Base-by-base conservation (phyloP, 306 rosid genomes). In the Quercus ilex region DNA sequence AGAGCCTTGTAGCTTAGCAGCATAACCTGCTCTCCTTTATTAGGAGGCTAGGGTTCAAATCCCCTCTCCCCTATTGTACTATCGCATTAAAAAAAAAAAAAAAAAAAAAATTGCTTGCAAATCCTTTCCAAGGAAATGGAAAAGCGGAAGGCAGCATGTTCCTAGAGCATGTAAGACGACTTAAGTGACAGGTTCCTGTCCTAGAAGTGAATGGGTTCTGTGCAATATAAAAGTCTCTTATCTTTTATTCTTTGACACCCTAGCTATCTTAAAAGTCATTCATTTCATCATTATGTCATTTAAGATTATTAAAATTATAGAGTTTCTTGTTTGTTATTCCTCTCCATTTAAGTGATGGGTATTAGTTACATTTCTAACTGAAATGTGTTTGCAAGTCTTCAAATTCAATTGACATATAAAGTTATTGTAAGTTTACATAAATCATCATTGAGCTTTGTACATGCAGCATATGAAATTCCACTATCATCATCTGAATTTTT, bases 401-500 rank as follows among this genome's bases (percentile, higher is more conserved):
- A 25, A 53, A 35, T 18, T 35, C 28, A 23, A 20, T 20, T 55
- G 64, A 19, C 8, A 55, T 53, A 28, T 4, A 53, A 11, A 23
- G 64, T 19, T 18, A 73, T 55, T 55, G 6, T 55, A 53, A 28
- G 11, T 53, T 14, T 17, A 18, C 41, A 8, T 52, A 30, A 64
- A 64, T 52, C 62, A 52, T 30, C 46, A 71, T 55, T 68, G 68
- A 23, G 23, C 76, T 41, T 79, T 77, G 73, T 38, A 25, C 75
- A 38, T 17, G 52, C 23, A 63, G 53, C 74, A 52, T 8, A 10
- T 60, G 41, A 41, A 60, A 60, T 76, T 59, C 62, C 41, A 23
- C 65, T 12, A 65, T 75, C 46, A 13, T 57, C 38, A 56, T 76
- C 72, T 79, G 64, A 82, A 49, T 49, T 83, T 59, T 68, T 53